phyloP scores from a whole-genome alignment of 352 stramenopile genomes.

The Phytophthora parvispora region DNA sequence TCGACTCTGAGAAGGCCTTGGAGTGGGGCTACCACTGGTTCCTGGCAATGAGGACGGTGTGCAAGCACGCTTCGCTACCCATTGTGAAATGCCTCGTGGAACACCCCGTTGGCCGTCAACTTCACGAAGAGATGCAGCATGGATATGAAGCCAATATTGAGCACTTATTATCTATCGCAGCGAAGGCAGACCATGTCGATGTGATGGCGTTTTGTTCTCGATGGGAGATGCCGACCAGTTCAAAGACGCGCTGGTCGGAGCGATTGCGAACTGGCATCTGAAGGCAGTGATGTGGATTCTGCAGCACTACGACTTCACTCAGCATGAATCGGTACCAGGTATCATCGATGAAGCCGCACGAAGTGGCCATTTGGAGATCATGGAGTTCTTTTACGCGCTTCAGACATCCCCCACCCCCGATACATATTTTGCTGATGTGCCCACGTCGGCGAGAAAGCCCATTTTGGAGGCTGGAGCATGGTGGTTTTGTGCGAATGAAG shows the following conservation, averaged over 20 bases:
- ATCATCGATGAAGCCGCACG: background rate
- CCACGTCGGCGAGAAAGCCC: background rate
- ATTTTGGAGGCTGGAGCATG: background rate
- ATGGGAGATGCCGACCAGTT: background rate
- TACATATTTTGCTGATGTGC: background rate
- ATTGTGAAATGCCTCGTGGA: background rate
- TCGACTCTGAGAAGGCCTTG: background rate
- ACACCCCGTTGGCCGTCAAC: background rate
- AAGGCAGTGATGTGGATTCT: background rate
- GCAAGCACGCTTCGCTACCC: background rate
- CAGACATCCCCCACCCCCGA: background rate
- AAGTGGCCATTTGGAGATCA: background rate
- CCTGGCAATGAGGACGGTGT: background rate
- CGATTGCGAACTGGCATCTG: background rate
- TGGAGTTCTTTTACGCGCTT: background rate
- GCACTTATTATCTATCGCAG: background rate
- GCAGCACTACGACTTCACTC: background rate
- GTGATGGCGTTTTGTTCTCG: background rate
- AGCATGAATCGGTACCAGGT: background rate
- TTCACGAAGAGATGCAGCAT: background rate
- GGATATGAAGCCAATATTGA: background rate
- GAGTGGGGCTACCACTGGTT: background rate
- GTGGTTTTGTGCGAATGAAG: background rate
- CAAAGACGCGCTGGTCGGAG: background rate
- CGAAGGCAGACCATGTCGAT: background rate